phyloP scores from a whole-genome alignment of 2,329 filamentous ascomycete genomes.

The Alternaria hordeiaustralica region DNA sequence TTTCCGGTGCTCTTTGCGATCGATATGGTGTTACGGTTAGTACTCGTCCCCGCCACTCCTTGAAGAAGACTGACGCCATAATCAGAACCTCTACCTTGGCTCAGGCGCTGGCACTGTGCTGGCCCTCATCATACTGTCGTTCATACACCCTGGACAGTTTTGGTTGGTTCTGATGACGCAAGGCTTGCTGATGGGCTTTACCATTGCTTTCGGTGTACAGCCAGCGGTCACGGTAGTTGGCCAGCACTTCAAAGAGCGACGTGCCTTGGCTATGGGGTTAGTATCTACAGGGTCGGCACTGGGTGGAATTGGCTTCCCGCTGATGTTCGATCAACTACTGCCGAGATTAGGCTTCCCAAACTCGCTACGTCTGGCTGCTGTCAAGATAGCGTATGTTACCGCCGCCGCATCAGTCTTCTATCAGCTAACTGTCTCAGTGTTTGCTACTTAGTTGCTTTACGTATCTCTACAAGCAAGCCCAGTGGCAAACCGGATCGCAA shows the following conservation, averaged over 20 bases:
- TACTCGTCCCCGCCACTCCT: slow-evolving; percentile 5
- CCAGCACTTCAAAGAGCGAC: slow-evolving; percentile 54
- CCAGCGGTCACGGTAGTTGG: slow-evolving; percentile 50
- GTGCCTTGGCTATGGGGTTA: slow-evolving; percentile 53
- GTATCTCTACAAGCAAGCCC: slow-evolving; percentile 38
- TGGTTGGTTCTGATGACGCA: slow-evolving; percentile 57
- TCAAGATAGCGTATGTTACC: slow-evolving; percentile 49
- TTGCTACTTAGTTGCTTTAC: slow-evolving; percentile 53
- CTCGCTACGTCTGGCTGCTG: slow-evolving; percentile 67
- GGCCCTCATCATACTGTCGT: slow-evolving; percentile 36
- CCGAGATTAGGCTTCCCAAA: slow-evolving; percentile 65
- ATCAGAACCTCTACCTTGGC: slow-evolving; percentile 37
- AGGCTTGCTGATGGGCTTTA: slow-evolving; percentile 53
- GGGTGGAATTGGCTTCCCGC: slow-evolving; percentile 62
- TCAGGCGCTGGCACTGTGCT: slow-evolving; percentile 30
- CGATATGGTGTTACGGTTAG: slow-evolving; percentile 62
- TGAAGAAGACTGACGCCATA: background rate
- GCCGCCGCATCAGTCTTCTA: too few species aligned
- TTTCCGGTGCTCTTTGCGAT: slow-evolving; percentile 70
- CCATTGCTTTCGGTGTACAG: slow-evolving; percentile 52
- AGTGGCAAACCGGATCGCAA: slow-evolving; percentile 14
- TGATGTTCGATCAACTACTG: slow-evolving; percentile 62
- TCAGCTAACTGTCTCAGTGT: slow-evolving; percentile 48
- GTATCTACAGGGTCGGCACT: slow-evolving; percentile 51
- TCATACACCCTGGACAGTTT: slow-evolving; percentile 25